Conservation (phyloP, 306 rosid genomes). For the Fragaria vesca region DNA sequence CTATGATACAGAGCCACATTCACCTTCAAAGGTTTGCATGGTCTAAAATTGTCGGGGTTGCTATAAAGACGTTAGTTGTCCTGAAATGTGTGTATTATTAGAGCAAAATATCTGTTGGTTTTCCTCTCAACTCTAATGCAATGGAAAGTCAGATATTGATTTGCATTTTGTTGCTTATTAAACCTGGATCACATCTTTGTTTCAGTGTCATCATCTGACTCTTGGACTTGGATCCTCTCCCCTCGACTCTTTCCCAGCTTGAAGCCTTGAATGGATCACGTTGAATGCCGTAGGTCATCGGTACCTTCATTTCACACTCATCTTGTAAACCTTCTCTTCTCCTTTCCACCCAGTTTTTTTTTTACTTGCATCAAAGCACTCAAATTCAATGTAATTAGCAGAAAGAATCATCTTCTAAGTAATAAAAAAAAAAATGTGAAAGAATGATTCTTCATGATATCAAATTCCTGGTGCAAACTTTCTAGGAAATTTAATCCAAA, state of each 20-base stretch:
- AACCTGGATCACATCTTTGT: not conserved
- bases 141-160: not conserved
- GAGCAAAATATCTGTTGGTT: not conserved
- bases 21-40: no score
- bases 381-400: not conserved
- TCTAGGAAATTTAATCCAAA: no score
- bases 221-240: no score
- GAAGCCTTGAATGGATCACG: not conserved
- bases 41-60: no score
- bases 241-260: not conserved
- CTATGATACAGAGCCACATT: no score
- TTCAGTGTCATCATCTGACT: not conserved
- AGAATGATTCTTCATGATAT: no score
- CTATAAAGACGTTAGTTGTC: no score
- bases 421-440: not conserved
- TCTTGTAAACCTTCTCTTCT: not conserved
- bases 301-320: not conserved
- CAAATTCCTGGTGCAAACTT: no score
- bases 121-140: not conserved
- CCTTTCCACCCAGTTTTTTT: no score
- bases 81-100: not conserved
- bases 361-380: not conserved
- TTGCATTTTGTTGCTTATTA: not conserved
- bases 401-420: not conserved
- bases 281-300: not conserved